Evolutionary conservation across 345 rosid genomes (phyloP).

Genomic region (Euphorbia lathyris): DNA sequence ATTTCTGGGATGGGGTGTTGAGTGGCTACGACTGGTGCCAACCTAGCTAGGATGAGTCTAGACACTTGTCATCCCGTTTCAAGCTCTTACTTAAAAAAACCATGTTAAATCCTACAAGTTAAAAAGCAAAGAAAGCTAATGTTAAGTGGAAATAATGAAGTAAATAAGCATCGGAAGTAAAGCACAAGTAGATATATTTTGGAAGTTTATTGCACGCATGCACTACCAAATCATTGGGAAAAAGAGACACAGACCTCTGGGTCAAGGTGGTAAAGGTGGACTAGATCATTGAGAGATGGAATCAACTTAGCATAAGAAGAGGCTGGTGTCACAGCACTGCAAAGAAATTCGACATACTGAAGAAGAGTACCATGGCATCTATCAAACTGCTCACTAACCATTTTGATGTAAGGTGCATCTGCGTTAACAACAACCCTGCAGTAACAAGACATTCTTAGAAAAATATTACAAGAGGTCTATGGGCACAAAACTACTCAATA

Average conservation of each 20-base stretch:
- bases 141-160: background rate
- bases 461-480: background rate
- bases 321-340: conserved; percentile 74
- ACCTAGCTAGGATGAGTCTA: too few species aligned
- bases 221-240: background rate
- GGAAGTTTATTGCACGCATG: background rate
- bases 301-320: conserved; percentile 73
- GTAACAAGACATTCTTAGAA: conserved; percentile 8
- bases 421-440: conserved; percentile 92
- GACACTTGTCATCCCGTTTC: too few species aligned
- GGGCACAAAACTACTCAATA: background rate
- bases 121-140: background rate
- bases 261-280: conserved; percentile 88
- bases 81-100: background rate
- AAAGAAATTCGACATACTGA: conserved; percentile 93
- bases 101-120: background rate
- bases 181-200: background rate
- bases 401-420: conserved; percentile 93
- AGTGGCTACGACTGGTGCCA: too few species aligned
- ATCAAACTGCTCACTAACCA: conserved; percentile 99
- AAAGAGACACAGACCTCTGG: conserved; percentile 65
- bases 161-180: background rate
- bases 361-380: conserved; percentile 99
- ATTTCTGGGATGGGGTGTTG: too few species aligned
- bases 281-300: conserved; percentile 85